Base-by-base conservation (phyloP, 2,329 filamentous ascomycete species). In the Penicillium oxalicum region DNA sequence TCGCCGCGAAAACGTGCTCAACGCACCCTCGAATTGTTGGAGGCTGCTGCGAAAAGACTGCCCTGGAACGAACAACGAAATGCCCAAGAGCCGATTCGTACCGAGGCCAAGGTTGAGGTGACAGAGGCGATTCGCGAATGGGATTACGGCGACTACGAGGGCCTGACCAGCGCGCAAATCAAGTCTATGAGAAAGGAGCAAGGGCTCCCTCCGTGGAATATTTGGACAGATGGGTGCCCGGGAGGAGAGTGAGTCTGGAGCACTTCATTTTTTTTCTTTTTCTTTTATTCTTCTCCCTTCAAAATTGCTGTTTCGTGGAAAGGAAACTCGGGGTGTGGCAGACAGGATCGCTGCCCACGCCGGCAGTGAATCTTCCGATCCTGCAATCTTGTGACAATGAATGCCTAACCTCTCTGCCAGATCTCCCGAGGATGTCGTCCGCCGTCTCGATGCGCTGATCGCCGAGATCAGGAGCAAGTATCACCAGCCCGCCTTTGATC, bases 121-220 rank as follows among this genome's bases (percentile, higher is more conserved):
- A 87, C 84, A 1, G 78, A 88, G 44, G 82, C 83, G 51, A 82
- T 94, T 48, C 79, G 86, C 12, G 88, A 93, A 67, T 93, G 89
- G 88, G 85, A 93, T 70, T 94, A 95, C 63, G 89, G 87, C 39
- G 80, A 86, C 57, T 95, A 94, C 63, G 88, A 95, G 71, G 89
- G 89, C 7, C 78, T 93, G 63, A 88, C 86, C 33, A 84, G 78
- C 53, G 70, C 76, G 12, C 76, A 88, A 56, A 94, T 94, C 63
- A 75, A 33, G 13, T 26, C 25, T 29, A 34, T 44, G 3, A 36
- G 47, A 36, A 41, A 71, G 51, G 73, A 77, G 60, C 73, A 81
- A 50, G 87, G 86, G 6, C 56, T 73, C 36, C 76, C 73, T 4
- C 67, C 71, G 25, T 94, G 88, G 88, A 86, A 93, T 70, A 94